phyloP scores from a whole-genome alignment of 73 alveolate genomes.

The Paraurostyla sp. region DNA sequence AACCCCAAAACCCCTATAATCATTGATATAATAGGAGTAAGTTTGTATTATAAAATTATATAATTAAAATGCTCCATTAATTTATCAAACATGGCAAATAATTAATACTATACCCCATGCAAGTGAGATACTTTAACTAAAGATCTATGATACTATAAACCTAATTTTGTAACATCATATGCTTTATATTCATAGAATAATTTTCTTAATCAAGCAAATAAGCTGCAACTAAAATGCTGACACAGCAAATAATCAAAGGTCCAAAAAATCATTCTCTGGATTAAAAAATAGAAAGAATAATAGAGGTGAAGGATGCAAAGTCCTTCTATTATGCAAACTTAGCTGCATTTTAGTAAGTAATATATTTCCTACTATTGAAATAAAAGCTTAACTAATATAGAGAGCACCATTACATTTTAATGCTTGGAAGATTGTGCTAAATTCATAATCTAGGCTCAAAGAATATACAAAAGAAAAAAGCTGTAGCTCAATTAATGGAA shows the following conservation, averaged over 20 bases:
- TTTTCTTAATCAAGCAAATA: too few relatives aligned
- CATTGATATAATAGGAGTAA: too few relatives aligned
- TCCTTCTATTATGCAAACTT: not conserved
- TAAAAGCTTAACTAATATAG: too few relatives aligned
- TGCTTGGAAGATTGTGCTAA: not conserved
- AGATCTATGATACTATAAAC: too few relatives aligned
- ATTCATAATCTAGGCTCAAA: not conserved
- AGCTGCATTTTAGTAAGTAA: not conserved
- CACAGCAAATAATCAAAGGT: not conserved
- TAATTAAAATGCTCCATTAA: constrained; percentile 13
- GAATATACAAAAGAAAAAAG: not conserved
- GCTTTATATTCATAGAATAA: too few relatives aligned
- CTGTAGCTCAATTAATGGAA: not conserved
- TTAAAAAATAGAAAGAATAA: not conserved
- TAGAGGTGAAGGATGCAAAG: not conserved
- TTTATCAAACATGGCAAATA: not conserved
- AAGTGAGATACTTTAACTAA: too few relatives aligned
- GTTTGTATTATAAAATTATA: not conserved
- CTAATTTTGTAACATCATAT: too few relatives aligned
- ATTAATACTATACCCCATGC: too few relatives aligned
- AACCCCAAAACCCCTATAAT: constrained; percentile 8
- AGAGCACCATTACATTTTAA: not conserved
- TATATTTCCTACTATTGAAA: not conserved
- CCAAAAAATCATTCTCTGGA: not conserved
- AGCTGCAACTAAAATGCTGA: not conserved